Conservation (phyloP, 2,329 filamentous ascomycete species). For the Claviceps digitariae region DNA sequence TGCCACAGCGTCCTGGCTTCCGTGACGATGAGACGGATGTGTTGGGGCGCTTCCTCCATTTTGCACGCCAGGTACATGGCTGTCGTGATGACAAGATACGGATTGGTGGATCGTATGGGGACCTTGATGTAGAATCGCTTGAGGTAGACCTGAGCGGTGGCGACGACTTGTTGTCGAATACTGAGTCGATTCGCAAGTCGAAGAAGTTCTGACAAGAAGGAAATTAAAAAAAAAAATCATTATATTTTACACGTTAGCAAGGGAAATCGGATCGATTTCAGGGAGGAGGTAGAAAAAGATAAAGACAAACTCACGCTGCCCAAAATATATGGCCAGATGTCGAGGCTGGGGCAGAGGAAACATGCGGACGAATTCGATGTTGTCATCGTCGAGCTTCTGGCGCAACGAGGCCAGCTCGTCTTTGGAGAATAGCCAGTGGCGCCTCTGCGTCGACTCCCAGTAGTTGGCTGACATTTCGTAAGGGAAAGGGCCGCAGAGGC, state of each 20-base stretch:
- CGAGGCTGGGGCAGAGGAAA: constrained; percentile 72
- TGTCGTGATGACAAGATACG: constrained; percentile 84
- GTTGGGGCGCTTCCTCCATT: constrained; percentile 94
- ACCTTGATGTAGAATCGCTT: constrained; percentile 87
- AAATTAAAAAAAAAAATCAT: neutral
- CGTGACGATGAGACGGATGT: constrained; percentile 78
- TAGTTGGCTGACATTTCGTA: constrained; percentile 78
- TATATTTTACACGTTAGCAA: neutral
- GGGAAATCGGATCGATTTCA: neutral
- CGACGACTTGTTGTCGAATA: constrained; percentile 80
- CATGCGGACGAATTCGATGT: constrained; percentile 59
- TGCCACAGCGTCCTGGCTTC: constrained; percentile 81
- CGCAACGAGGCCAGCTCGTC: constrained; percentile 65
- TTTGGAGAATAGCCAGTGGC: constrained; percentile 81
- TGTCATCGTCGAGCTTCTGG: constrained; percentile 62
- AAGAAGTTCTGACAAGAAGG: constrained; percentile 48
- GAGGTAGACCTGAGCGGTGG: constrained; percentile 88
- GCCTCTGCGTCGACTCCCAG: constrained; percentile 87
- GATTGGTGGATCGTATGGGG: constrained; percentile 84
- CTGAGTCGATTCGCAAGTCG: constrained; percentile 74
- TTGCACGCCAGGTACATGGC: constrained; percentile 93
- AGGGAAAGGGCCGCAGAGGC: constrained; percentile 6
- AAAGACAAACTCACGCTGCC: constrained; percentile 49
- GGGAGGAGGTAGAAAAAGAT: neutral
- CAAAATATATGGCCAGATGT: constrained; percentile 82